Percentiles rank a stretch among this genome's conserved stretches.
Conservation (phyloP, 2,329 filamentous ascomycete genomes). For the Claviceps africana region DNA sequence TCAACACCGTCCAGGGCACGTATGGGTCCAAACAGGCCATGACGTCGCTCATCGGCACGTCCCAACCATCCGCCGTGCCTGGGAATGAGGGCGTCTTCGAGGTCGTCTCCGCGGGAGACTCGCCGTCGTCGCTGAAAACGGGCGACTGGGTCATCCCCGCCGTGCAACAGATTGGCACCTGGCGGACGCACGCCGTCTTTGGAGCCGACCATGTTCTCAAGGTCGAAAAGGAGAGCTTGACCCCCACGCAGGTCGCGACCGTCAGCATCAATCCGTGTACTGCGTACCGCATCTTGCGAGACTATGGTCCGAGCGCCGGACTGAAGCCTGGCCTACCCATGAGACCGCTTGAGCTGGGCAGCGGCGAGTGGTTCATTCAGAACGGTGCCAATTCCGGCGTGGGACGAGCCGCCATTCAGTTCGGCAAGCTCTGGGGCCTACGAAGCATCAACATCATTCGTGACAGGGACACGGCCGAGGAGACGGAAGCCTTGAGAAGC, state of each 20-base stretch:
- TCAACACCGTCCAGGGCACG: slow-evolving; percentile 94
- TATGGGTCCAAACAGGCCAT: slow-evolving; percentile 80
- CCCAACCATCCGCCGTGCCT: slow-evolving; percentile 60
- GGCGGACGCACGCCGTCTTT: slow-evolving; percentile 80
- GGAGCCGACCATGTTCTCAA: slow-evolving; percentile 44
- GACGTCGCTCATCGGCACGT: slow-evolving; percentile 60
- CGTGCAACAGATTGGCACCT: slow-evolving; percentile 73
- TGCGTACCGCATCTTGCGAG: slow-evolving; percentile 81
- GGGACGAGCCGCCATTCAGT: slow-evolving; percentile 78
- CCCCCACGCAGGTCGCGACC: slow-evolving; percentile 66
- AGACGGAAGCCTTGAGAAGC: slow-evolving; percentile 43
- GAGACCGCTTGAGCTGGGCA: slow-evolving; percentile 28
- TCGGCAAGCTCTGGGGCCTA: slow-evolving; percentile 73
- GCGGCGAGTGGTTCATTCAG: slow-evolving; percentile 84
- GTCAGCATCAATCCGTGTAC: slow-evolving; percentile 88
- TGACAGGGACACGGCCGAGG: slow-evolving; percentile 48
- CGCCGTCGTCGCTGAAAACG: slow-evolving; percentile 38
- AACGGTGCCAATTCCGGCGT: slow-evolving; percentile 95
- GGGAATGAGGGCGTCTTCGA: slow-evolving; percentile 94
- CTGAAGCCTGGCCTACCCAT: slow-evolving; percentile 32
- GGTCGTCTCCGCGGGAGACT: slow-evolving; percentile 55
- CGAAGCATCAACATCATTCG: slow-evolving; percentile 84
- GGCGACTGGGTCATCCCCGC: slow-evolving; percentile 95
- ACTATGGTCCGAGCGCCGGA: slow-evolving; percentile 46
- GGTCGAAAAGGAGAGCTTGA: slow-evolving; percentile 58